Conservation (phyloP, 2,329 filamentous ascomycete species). For the Torrubiella hemipterigena region DNA sequence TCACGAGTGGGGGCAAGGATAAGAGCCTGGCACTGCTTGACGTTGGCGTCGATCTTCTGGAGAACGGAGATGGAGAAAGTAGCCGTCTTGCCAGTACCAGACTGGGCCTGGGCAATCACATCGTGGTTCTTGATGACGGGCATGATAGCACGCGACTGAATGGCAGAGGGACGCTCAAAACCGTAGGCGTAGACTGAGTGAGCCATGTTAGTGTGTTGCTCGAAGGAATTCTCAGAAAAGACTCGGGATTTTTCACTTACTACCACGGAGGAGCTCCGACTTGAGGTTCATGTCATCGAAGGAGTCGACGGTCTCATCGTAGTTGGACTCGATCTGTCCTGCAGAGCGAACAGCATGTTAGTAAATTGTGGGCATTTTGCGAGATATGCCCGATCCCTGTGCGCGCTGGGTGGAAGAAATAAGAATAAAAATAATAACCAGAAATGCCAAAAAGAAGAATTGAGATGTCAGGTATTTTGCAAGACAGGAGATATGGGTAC, state of each 20-base stretch:
- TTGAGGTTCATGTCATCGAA: conserved; percentile 98
- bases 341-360: conserved; percentile 14
- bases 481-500: too few relatives aligned
- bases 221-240: conserved; percentile 3
- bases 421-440: conserved; percentile 4
- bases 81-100: conserved; percentile 98
- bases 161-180: conserved; percentile 99
- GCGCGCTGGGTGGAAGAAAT: conserved; percentile 4
- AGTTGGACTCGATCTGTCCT: conserved; percentile 99
- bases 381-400: background rate
- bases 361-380: background rate
- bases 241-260: conserved; percentile 25
- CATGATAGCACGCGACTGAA: conserved; percentile 99
- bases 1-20: conserved; percentile 97
- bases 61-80: conserved; percentile 99
- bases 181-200: conserved; percentile 83
- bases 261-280: conserved; percentile 93
- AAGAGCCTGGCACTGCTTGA: conserved; percentile 96
- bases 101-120: conserved; percentile 99
- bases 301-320: conserved; percentile 98
- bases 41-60: conserved; percentile 90
- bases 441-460: too few relatives aligned
- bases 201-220: background rate
- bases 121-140: conserved; percentile 99
- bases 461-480: too few relatives aligned